Evolutionary conservation across 2,329 filamentous ascomycete species (phyloP), one percentile per base, ranked within the genome.

Genomic region (Aspergillus persii): DNA sequence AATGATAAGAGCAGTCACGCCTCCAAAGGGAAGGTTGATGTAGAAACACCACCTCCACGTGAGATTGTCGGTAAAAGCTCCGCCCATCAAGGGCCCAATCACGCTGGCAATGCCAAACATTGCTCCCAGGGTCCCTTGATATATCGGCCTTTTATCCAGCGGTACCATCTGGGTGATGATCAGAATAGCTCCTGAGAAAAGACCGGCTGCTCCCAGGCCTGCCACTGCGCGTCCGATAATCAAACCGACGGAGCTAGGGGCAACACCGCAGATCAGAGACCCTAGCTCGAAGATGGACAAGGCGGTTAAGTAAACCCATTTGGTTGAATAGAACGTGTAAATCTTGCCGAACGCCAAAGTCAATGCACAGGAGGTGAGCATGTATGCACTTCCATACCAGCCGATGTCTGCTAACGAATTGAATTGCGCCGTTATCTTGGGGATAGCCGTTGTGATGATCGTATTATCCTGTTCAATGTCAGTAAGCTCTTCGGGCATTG

Each of bases 381-480:
- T 67, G 61, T 80, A 80, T 3, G 77, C 70, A 48, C 74, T 77
- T 30, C 77, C 77, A 60, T 82, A 82, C 80, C 80, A 82, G 33
- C 78, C 78, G 6, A 82, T 74, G 57, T 82, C 79, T 4, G 73
- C 68, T 39, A 80, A 69, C 3, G 78, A 77, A 39, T 80, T 68
- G 64, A 82, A 82, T 33, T 80, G 68, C 61, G 80, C 74, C 0
- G 80, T 81, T 53, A 83, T 81, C 15, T 69, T 71, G 12, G 80
- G 80, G 33, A 81, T 80, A 2, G 80, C 80, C 2, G 77, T 80
- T 7, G 76, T 74, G 39, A 82, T 76, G 53, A 79, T 79, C 0
- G 76, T 78, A 31, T 77, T 76, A 53, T 76, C 74, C 74, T 76
- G 12, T n/a, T 36, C 30, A 54, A 41, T n/a, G 12, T 41, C 15